Percentiles rank a stretch among this genome's conserved stretches.
Conservation (phyloP, 2,329 filamentous ascomycete genomes). For the Rhinocladiella similis region DNA sequence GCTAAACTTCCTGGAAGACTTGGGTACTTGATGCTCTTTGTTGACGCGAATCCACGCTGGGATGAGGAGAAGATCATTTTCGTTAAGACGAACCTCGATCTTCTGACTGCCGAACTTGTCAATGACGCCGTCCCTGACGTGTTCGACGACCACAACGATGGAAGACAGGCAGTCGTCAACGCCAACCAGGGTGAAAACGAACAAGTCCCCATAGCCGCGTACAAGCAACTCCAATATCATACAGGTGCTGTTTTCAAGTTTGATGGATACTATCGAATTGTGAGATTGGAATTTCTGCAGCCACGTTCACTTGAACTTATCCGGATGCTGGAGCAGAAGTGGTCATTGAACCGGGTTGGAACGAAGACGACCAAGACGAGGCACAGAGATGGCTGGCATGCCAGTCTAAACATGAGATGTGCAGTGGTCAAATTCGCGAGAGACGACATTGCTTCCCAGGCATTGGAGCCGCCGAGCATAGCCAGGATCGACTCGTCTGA, state of each 20-base stretch:
- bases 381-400: conserved; percentile 15
- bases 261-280: conserved; percentile 16
- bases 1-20: conserved; percentile 10
- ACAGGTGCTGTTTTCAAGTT: conserved; percentile 16
- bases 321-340: conserved; percentile 27
- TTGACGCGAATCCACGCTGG: conserved; percentile 23
- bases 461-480: neutral
- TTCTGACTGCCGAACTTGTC: conserved; percentile 8
- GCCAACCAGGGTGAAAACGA: neutral
- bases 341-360: conserved; percentile 1
- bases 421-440: conserved; percentile 26
- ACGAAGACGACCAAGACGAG: conserved; percentile 4
- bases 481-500: neutral
- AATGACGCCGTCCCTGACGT: neutral
- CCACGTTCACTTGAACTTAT: conserved; percentile 18
- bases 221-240: conserved; percentile 3
- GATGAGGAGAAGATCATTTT: conserved; percentile 15
- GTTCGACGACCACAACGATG: neutral
- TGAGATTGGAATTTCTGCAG: conserved; percentile 12
- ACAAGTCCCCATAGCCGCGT: conserved; percentile 10
- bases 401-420: conserved; percentile 18
- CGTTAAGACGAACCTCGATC: conserved; percentile 18
- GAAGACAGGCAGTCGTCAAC: neutral
- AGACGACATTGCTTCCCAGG: conserved; percentile 1
- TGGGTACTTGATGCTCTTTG: conserved; percentile 23